phyloP scores from a whole-genome alignment of 2,329 filamentous ascomycete genomes.

The Chrysoporthe cubensis region DNA sequence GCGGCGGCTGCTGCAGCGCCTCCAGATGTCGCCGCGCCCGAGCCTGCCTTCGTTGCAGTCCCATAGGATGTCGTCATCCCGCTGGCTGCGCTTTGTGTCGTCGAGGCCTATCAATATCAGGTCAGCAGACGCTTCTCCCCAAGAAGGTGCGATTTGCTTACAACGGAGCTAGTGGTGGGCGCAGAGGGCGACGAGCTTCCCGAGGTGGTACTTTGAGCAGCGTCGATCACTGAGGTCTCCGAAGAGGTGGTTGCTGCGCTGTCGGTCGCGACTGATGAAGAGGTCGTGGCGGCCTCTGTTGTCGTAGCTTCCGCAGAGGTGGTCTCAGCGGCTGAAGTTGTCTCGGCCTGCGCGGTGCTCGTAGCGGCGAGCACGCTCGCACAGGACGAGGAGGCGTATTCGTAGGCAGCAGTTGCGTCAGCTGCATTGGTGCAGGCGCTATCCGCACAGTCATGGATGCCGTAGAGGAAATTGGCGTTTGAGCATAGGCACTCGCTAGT shows the following conservation, averaged over 20 bases:
- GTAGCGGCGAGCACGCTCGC: constrained; percentile 16
- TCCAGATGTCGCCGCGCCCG: constrained; percentile 16
- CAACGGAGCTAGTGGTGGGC: constrained; percentile 19
- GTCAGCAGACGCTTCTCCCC: background rate
- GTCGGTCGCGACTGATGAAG: constrained; percentile 6
- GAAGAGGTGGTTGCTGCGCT: constrained; percentile 14
- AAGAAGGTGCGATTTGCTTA: constrained; percentile 8
- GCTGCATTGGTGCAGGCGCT: constrained; percentile 29
- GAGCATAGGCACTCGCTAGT: constrained; percentile 33
- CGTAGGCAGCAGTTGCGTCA: constrained; percentile 29
- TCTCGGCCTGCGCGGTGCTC: constrained; percentile 9
- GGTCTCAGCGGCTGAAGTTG: constrained; percentile 10
- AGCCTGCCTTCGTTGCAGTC: constrained; percentile 4
- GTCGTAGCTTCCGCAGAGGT: constrained; percentile 17
- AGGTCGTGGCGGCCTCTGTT: constrained; percentile 17
- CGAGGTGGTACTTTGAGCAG: constrained; percentile 11
- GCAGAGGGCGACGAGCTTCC: constrained; percentile 12
- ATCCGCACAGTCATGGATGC: constrained; percentile 32
- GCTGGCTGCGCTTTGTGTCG: constrained; percentile 7
- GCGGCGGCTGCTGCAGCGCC: constrained; percentile 18
- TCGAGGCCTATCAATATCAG: background rate
- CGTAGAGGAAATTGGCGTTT: constrained; percentile 28
- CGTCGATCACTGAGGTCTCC: constrained; percentile 9
- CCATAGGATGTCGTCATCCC: constrained; percentile 19
- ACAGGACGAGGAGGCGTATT: constrained; percentile 31